phyloP scores from a whole-genome alignment of 2,329 filamentous ascomycete species.

The Geosmithia flava region DNA sequence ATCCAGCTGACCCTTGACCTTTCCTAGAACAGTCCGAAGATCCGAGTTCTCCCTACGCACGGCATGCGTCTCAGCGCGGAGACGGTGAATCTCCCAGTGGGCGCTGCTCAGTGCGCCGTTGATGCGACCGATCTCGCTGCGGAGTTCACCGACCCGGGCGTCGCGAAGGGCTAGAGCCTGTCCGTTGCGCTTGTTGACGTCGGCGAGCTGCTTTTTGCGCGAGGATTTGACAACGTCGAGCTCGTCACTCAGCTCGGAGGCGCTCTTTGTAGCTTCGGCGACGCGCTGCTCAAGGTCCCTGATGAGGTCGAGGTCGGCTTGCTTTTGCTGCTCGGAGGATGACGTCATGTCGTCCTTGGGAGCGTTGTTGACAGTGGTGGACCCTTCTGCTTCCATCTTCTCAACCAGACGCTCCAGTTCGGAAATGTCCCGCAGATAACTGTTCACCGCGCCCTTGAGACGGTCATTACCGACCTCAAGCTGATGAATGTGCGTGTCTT shows the following conservation, averaged over 20 bases:
- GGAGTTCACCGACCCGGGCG: conserved; percentile 33
- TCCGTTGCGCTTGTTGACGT: conserved; percentile 28
- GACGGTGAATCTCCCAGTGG: conserved; percentile 28
- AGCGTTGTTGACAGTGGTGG: conserved; percentile 12
- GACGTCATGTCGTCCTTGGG: not conserved
- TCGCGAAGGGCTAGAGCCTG: conserved; percentile 37
- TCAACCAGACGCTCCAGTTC: conserved; percentile 40
- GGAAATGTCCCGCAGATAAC: conserved; percentile 39
- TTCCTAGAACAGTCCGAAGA: conserved; percentile 31
- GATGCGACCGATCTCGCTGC: conserved; percentile 33
- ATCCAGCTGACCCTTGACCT: conserved; percentile 39
- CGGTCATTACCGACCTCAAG: conserved; percentile 36
- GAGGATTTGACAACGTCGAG: conserved; percentile 22
- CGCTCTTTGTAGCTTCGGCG: conserved; percentile 22
- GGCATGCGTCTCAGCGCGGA: conserved; percentile 32
- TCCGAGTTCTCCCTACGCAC: conserved; percentile 23
- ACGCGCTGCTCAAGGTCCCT: conserved; percentile 32
- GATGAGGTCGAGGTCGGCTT: conserved; percentile 17
- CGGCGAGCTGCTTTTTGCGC: conserved; percentile 16
- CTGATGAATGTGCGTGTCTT: conserved; percentile 27
- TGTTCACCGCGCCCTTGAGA: conserved; percentile 36
- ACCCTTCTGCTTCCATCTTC: conserved; percentile 26
- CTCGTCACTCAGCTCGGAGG: conserved; percentile 23
- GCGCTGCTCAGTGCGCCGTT: conserved; percentile 31
- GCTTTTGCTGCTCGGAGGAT: not conserved